phyloP scores from a whole-genome alignment of 2,329 filamentous ascomycete species.

The Aspergillus flavus region DNA sequence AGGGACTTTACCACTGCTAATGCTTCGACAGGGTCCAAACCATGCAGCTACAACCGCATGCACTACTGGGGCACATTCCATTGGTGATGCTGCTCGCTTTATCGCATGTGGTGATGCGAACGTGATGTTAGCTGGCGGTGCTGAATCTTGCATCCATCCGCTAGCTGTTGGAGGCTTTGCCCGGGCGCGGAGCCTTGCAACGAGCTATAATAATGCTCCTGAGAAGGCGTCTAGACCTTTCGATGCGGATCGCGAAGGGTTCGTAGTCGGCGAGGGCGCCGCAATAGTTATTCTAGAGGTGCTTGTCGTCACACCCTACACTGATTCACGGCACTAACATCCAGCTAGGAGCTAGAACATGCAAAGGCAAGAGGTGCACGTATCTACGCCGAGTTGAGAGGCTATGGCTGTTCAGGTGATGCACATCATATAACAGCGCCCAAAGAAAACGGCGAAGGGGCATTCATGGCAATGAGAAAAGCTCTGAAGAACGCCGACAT shows the following conservation, averaged over 20 bases:
- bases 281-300: slow-evolving; percentile 83
- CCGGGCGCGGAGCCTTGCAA: slow-evolving; percentile 81
- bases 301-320: slow-evolving; percentile 11
- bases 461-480: slow-evolving; percentile 79
- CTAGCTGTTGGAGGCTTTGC: slow-evolving; percentile 91
- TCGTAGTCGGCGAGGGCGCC: slow-evolving; percentile 91
- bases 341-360: slow-evolving; percentile 72
- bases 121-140: slow-evolving; percentile 93
- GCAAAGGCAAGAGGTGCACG: slow-evolving; percentile 74
- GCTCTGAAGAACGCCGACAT: slow-evolving; percentile 74
- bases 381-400: slow-evolving; percentile 86
- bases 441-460: slow-evolving; percentile 77
- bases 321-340: background rate
- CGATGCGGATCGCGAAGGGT: slow-evolving; percentile 76
- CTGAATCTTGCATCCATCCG: slow-evolving; percentile 94
- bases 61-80: slow-evolving; percentile 91
- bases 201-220: slow-evolving; percentile 74
- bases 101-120: slow-evolving; percentile 89
- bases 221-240: slow-evolving; percentile 79
- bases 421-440: slow-evolving; percentile 94
- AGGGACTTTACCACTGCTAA: slow-evolving; percentile 16
- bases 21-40: slow-evolving; percentile 71
- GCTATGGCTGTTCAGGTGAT: slow-evolving; percentile 89
- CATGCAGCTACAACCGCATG: slow-evolving; percentile 93
- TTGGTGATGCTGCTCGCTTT: slow-evolving; percentile 91